A percentile compares a stretch with the other conserved stretches of the same genome.
These are phyloP conservation scores for Sambucus nigra DNA, from an alignment of 129 eudicot genomes.

Conservation along the genomic window DNA sequence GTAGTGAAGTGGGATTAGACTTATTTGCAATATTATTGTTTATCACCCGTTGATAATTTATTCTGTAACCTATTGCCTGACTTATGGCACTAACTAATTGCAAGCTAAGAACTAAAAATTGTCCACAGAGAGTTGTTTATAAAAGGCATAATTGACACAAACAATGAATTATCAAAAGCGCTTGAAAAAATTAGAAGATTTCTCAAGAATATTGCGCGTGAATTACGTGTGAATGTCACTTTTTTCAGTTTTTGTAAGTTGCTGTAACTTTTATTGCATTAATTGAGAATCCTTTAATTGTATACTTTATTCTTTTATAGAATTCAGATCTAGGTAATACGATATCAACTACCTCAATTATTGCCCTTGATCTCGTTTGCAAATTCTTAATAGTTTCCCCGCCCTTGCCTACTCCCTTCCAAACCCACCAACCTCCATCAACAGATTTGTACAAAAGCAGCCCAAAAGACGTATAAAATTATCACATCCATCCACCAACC, in stretches of 20 bases:
- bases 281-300: neutral
- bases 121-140: neutral
- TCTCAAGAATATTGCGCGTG: constrained; percentile 8
- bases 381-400: constrained; percentile 86
- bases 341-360: constrained; percentile 69
- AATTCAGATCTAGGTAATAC: constrained; percentile 2
- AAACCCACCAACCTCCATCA: too few species aligned
- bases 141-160: neutral
- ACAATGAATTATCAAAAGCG: neutral
- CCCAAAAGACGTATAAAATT: too few species aligned
- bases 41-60: neutral
- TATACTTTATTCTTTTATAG: neutral
- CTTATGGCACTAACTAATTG: neutral
- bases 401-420: constrained; percentile 84
- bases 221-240: constrained; percentile 5
- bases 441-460: too few species aligned
- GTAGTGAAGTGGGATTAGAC: neutral
- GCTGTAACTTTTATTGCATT: neutral
- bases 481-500: too few species aligned
- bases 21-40: too few species aligned
- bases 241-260: constrained; percentile 6
- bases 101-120: neutral
- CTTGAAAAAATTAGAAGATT: neutral
- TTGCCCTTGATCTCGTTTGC: constrained; percentile 92
- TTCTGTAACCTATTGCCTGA: neutral